Percentiles rank a stretch among this genome's conserved stretches.
phyloP scores from a whole-genome alignment of 768 basidiomycete genomes.

The Lactarius hatsudake region DNA sequence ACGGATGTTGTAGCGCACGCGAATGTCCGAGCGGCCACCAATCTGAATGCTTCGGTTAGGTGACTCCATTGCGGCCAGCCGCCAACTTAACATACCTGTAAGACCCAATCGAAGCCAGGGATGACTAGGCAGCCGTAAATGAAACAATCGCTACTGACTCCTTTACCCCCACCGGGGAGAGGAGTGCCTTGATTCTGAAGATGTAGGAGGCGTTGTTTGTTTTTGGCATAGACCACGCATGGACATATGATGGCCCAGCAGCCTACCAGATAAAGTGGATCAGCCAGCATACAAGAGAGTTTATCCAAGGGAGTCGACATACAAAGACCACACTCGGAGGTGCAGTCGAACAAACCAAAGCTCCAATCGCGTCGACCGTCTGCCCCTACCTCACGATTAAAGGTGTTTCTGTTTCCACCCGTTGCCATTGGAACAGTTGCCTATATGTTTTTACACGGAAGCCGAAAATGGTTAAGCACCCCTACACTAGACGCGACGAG shows the following conservation, averaged over 20 bases:
- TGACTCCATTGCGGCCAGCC: background rate
- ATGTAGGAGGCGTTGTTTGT: constrained; percentile 41
- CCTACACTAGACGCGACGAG: background rate
- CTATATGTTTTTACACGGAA: background rate
- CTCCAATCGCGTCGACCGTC: constrained; percentile 38
- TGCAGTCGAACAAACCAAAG: constrained; percentile 31
- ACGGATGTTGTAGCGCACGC: constrained; percentile 46
- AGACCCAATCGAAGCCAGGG: constrained; percentile 36
- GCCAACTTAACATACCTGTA: constrained; percentile 11
- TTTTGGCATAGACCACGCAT: constrained; percentile 41
- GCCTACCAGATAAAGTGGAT: constrained; percentile 29
- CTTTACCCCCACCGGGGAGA: constrained; percentile 39
- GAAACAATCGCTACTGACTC: constrained; percentile 38
- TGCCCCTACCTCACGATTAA: constrained; percentile 28
- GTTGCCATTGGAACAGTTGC: constrained; percentile 1
- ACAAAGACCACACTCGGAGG: constrained; percentile 32
- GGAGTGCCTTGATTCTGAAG: constrained; percentile 38
- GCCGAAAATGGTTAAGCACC: background rate
- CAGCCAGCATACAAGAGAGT: constrained; percentile 22
- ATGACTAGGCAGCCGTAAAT: constrained; percentile 35
- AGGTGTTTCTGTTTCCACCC: constrained; percentile 28
- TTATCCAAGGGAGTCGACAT: constrained; percentile 15
- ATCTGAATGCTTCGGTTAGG: constrained; percentile 33
- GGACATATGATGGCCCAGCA: constrained; percentile 40
- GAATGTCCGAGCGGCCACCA: constrained; percentile 39